A percentile compares a stretch with the other conserved stretches of the same genome.
These are phyloP conservation scores for Laburnicola sp. DNA, from an alignment of 2,329 filamentous ascomycete species.

Conservation along the genomic window DNA sequence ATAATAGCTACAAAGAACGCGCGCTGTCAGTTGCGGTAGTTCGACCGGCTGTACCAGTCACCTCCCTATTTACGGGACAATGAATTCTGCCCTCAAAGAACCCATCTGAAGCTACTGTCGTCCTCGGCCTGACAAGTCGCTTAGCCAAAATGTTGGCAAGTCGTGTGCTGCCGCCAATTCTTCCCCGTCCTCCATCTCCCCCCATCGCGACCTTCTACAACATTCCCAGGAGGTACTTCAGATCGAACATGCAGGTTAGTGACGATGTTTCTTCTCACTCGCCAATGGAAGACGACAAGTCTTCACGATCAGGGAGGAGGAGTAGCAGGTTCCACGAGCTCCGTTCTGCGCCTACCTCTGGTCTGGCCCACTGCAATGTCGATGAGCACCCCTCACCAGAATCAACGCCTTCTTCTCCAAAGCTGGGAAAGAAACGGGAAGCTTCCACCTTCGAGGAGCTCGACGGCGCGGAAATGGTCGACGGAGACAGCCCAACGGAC, in stretches of 20 bases:
- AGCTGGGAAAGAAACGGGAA: slow-evolving; percentile 29
- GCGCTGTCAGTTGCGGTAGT: slow-evolving; percentile 21
- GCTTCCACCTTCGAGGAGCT: slow-evolving; percentile 25
- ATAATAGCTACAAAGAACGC: slow-evolving; percentile 42
- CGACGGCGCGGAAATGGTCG: slow-evolving; percentile 17
- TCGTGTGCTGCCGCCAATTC: slow-evolving; percentile 39
- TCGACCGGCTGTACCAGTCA: slow-evolving; percentile 27
- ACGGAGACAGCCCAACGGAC: slow-evolving; percentile 23
- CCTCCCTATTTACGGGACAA: slow-evolving; percentile 38
- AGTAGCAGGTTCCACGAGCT: slow-evolving; percentile 33
- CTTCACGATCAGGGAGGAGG: slow-evolving; percentile 31
- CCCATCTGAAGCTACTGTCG: slow-evolving; percentile 32
- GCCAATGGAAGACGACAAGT: slow-evolving; percentile 27
- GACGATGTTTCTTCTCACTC: slow-evolving; percentile 18
- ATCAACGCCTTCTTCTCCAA: slow-evolving; percentile 23
- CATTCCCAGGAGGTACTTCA: slow-evolving; percentile 41
- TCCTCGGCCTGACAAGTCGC: slow-evolving; percentile 19
- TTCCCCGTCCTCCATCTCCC: slow-evolving; percentile 19
- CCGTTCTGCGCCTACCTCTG: slow-evolving; percentile 25
- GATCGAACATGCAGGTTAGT: slow-evolving; percentile 36
- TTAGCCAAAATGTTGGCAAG: slow-evolving; percentile 39
- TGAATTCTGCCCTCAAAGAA: slow-evolving; percentile 38
- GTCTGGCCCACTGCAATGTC: slow-evolving; percentile 22
- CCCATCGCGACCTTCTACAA: slow-evolving; percentile 40
- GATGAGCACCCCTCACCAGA: slow-evolving; percentile 20